Percentiles rank a stretch among this genome's conserved stretches.
Conservation (phyloP, 306 rosid species). For the Prunus mume region DNA sequence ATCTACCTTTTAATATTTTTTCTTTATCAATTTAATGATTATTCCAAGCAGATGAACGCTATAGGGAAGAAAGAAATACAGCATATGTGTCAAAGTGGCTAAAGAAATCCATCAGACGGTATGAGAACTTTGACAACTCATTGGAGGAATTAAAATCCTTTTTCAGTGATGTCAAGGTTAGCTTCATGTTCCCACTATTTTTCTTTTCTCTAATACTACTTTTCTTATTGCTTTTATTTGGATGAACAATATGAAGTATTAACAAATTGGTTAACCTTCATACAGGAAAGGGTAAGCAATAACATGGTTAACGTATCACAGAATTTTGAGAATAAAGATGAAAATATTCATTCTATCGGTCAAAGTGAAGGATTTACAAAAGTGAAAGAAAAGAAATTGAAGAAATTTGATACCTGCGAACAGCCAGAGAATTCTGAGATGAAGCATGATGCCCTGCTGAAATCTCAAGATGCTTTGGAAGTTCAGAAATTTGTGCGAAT, state of each 20-base stretch:
- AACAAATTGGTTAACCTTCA: slow-evolving; percentile 24
- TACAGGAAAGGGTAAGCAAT: slow-evolving; percentile 62
- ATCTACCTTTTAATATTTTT: slow-evolving; percentile 1
- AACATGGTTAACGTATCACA: slow-evolving; percentile 33
- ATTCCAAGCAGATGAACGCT: slow-evolving; percentile 81
- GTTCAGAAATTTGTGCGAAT: slow-evolving; percentile 31
- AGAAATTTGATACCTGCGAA: slow-evolving; percentile 30
- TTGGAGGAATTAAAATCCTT: slow-evolving; percentile 64
- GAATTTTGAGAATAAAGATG: slow-evolving; percentile 26
- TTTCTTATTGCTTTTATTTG: slow-evolving; percentile 5
- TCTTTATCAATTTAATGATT: slow-evolving; percentile 10
- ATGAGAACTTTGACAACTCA: slow-evolving; percentile 52
- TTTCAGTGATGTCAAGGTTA: slow-evolving; percentile 66
- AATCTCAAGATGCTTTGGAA: slow-evolving; percentile 37
- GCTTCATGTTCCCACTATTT: slow-evolving; percentile 12
- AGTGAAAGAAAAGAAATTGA: slow-evolving; percentile 42
- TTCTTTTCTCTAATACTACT: slow-evolving; percentile 3
- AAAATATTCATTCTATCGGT: slow-evolving; percentile 26
- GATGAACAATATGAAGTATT: background rate
- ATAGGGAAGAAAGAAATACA: slow-evolving; percentile 70
- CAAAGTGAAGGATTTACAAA: slow-evolving; percentile 29
- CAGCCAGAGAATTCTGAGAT: slow-evolving; percentile 31
- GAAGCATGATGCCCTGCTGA: slow-evolving; percentile 27
- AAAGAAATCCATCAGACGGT: slow-evolving; percentile 60
- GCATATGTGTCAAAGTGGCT: slow-evolving; percentile 86